Evolutionary conservation across 1,284 basidiomycete species (phyloP).

Genomic region (Boletellus dicymbophilus): DNA sequence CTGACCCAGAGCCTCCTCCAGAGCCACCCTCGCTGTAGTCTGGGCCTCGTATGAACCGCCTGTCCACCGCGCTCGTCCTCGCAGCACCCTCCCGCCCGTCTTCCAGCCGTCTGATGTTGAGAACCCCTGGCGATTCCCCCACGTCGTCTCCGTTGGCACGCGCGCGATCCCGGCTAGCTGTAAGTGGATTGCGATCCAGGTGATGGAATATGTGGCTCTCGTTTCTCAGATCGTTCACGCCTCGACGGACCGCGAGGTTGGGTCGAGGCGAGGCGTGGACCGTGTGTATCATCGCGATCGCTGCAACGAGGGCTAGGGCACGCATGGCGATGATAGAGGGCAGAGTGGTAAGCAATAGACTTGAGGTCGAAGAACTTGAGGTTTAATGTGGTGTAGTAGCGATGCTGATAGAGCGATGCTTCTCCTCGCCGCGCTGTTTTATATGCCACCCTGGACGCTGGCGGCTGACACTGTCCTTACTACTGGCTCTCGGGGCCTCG

Average conservation of each 20-base stretch:
- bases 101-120: background rate
- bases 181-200: slow-evolving; percentile 31
- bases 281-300: slow-evolving; percentile 24
- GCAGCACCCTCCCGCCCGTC: background rate
- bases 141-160: background rate
- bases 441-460: slow-evolving; percentile 11
- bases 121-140: background rate
- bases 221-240: slow-evolving; percentile 19
- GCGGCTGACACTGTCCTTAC: slow-evolving; percentile 23
- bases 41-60: slow-evolving; percentile 24
- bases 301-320: slow-evolving; percentile 22
- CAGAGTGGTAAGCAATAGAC: no score
- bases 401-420: background rate
- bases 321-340: slow-evolving; percentile 28
- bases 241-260: slow-evolving; percentile 21
- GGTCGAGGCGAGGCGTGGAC: slow-evolving; percentile 23
- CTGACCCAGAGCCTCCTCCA: slow-evolving; percentile 6
- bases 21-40: slow-evolving; percentile 29
- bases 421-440: slow-evolving; percentile 12
- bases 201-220: slow-evolving; percentile 31
- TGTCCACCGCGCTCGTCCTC: slow-evolving; percentile 3
- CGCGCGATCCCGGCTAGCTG: slow-evolving; percentile 18
- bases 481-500: background rate
- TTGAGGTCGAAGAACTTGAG: background rate
- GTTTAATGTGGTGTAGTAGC: background rate